Conservation (phyloP, 1,284 basidiomycete genomes). For the Ustanciosporium gigantosporum region DNA sequence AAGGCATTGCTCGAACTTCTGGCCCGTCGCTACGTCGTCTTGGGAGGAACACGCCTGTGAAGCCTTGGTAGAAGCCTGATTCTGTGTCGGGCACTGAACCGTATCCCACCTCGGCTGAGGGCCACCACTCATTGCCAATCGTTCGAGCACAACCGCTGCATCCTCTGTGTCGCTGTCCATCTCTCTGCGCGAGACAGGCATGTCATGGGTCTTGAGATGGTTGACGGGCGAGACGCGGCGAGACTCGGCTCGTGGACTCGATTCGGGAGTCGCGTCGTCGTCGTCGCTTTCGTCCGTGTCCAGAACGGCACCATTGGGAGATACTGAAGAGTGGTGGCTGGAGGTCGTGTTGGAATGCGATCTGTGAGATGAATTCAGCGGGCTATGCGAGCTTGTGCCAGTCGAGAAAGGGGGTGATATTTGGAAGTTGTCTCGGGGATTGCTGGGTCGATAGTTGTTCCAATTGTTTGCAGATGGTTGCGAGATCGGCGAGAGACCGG, state of each 20-base stretch:
- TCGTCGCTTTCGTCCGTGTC: conserved; percentile 25
- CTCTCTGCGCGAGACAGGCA: conserved; percentile 32
- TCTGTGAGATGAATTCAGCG: conserved; percentile 7
- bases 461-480: conserved; percentile 23
- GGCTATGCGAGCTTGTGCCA: conserved; percentile 13
- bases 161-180: conserved; percentile 57
- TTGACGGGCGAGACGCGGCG: conserved; percentile 8
- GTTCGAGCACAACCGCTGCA: conserved; percentile 55
- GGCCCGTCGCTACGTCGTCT: conserved; percentile 5
- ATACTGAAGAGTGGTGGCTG: conserved; percentile 13
- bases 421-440: not conserved
- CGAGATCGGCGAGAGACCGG: conserved; percentile 10
- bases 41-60: not conserved
- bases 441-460: conserved; percentile 18
- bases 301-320: conserved; percentile 7
- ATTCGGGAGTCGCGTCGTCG: conserved; percentile 23
- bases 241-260: conserved; percentile 2
- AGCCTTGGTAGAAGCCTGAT: not conserved
- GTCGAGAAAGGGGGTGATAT: too few species aligned
- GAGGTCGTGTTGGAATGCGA: conserved; percentile 9
- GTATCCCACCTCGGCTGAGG: conserved; percentile 8
- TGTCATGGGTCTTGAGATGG: conserved; percentile 18
- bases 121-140: conserved; percentile 46
- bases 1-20: conserved; percentile 26
- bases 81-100: conserved; percentile 4